Evolutionary conservation across 305 asterid species (phyloP).

Genomic region (Salvia sclarea): DNA sequence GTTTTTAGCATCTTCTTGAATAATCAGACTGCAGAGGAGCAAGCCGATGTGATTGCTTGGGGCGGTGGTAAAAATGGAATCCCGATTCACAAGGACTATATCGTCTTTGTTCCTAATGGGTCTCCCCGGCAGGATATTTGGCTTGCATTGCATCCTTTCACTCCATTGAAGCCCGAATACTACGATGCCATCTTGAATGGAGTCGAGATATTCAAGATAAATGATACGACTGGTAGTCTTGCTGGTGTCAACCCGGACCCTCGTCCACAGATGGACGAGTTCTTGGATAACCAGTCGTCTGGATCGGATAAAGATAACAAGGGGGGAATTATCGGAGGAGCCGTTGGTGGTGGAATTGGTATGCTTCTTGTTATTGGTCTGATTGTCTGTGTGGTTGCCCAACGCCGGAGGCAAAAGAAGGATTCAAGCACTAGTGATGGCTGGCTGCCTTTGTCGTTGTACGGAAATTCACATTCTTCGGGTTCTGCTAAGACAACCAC

Average conservation of each 20-base stretch:
- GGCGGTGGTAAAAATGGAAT: constrained; percentile 46
- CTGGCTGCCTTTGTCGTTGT: constrained; percentile 79
- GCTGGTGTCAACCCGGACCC: constrained; percentile 77
- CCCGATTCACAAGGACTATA: constrained; percentile 61
- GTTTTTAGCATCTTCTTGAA: constrained; percentile 64
- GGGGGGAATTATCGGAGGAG: constrained; percentile 67
- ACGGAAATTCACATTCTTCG: constrained; percentile 72
- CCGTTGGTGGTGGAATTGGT: constrained; percentile 69
- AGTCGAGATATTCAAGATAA: constrained; percentile 72
- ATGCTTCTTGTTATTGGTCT: constrained; percentile 59
- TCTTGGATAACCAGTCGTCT: constrained; percentile 26
- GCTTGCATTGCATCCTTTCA: constrained; percentile 66
- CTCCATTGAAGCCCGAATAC: constrained; percentile 33
- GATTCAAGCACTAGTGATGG: constrained; percentile 70
- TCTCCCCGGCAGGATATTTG: constrained; percentile 60
- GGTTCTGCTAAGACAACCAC: constrained; percentile 76
- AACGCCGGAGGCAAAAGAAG: constrained; percentile 45
- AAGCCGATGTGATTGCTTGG: constrained; percentile 76
- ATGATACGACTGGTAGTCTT: constrained; percentile 52
- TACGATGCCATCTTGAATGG: constrained; percentile 83
- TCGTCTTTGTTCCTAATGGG: constrained; percentile 55
- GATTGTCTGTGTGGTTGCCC: constrained; percentile 44
- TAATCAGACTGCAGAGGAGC: constrained; percentile 63
- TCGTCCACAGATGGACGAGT: constrained; percentile 38
- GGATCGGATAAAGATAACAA: constrained; percentile 41